phyloP scores from a whole-genome alignment of 441 rosid species.

The Euphorbia schlechtendalii region DNA sequence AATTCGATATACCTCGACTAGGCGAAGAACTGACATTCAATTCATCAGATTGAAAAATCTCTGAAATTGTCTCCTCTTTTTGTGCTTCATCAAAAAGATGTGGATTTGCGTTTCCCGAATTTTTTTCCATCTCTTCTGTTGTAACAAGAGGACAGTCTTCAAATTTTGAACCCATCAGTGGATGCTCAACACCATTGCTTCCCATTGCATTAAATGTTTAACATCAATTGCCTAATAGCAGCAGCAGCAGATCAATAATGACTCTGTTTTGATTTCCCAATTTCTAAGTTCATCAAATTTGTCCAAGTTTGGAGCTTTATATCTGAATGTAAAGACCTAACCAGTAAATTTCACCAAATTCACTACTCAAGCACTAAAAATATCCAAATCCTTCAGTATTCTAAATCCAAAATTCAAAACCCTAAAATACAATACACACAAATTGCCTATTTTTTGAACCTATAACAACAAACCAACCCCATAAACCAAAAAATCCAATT shows the following conservation, averaged over 20 bases:
- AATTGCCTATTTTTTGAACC: background rate
- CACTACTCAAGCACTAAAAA: background rate
- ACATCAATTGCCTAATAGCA: constrained; percentile 20
- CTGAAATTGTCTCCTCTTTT: constrained; percentile 20
- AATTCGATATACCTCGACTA: constrained; percentile 41
- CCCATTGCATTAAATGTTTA: constrained; percentile 36
- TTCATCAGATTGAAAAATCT: constrained; percentile 25
- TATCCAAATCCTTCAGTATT: background rate
- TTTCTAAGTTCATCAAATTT: constrained; percentile 9
- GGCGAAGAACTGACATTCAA: constrained; percentile 25
- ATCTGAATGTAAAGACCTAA: constrained; percentile 4
- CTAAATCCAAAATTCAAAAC: constrained; percentile 1
- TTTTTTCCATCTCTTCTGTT: background rate
- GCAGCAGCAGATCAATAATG: constrained; percentile 12
- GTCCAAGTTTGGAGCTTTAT: constrained; percentile 9
- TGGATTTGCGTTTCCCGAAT: constrained; percentile 19
- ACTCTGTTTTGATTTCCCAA: background rate
- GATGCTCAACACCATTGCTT: constrained; percentile 41
- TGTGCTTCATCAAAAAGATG: constrained; percentile 2
- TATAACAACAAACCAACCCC: background rate
- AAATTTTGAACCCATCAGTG: constrained; percentile 28
- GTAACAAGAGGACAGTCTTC: constrained; percentile 13
- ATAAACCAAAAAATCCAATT: constrained; percentile 8
- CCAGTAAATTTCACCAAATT: background rate
- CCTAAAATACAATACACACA: background rate